Base-by-base conservation (phyloP, 306 rosid species). In the Lupinus albus region DNA sequence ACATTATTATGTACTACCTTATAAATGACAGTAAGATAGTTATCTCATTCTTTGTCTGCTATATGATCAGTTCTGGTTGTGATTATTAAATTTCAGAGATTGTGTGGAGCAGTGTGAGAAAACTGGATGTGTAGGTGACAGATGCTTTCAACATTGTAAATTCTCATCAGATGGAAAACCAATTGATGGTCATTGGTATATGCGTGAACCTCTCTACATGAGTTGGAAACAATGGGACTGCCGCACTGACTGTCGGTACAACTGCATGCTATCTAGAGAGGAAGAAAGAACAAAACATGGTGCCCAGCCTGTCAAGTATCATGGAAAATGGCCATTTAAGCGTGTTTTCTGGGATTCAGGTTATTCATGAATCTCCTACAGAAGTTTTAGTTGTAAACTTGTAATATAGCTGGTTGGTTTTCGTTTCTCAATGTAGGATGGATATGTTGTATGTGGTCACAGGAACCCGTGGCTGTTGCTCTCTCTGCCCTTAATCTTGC, bases 191-290 rank as follows among this genome's bases (percentile, higher is more conserved):
- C 97, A 94, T 3, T 93, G 99, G 99, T 93, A 93, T 81, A 82
- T 88, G 81, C 97, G 90, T 45, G 99, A 93, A 54, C 99, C 99
- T 32, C 87, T 90, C 33, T 93, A 90, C 68, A 64, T 89, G 78
- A 80, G 86, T 59, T 93, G 97, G 99, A 93, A 93, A 80, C 99
- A 85, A 72, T 93, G 99, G 97, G 99, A 93, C 71, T 93, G 99
- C 76, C 86, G 82, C 47, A 86, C 89, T 17, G 99, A 90, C 72
- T 93, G 99, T 65, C 79, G 97, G 58, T 85, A 93, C 67, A 82
- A 90, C 77, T 93, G 99, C 88, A 90, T 86, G 96, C 76, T 88
- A 61, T 78, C 84, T 30, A 83, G 94, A 85, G 99, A 90, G 81
- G 96, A 83, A 67, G 97, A 93, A 76, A 85, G 96, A 79, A 83